These are phyloP conservation scores for Podospora anserina DNA, from an alignment of 495 filamentous ascomycete species.

Conservation along the genomic window DNA sequence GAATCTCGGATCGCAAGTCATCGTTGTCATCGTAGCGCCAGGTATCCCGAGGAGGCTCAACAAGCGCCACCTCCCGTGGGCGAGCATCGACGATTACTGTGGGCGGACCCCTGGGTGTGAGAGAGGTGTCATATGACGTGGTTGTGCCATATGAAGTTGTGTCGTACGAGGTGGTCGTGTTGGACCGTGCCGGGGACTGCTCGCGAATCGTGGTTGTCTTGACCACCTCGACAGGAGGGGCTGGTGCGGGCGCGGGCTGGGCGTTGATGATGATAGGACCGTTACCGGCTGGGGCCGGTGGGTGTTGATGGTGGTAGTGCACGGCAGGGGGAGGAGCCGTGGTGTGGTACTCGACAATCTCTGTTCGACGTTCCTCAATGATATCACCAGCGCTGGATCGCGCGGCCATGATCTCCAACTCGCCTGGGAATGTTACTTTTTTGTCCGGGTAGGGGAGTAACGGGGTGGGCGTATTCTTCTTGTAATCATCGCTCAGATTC, in stretches of 20 bases:
- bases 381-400: constrained; percentile 38
- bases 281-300: constrained; percentile 22
- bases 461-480: constrained; percentile 41
- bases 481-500: constrained; percentile 70
- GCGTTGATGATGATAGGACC: constrained; percentile 41
- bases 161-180: constrained; percentile 30
- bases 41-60: too few species aligned
- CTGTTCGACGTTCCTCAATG: constrained; percentile 37
- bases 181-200: constrained; percentile 35
- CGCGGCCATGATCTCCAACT: constrained; percentile 39
- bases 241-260: constrained; percentile 40
- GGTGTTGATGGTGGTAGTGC: constrained; percentile 9
- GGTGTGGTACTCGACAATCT: constrained; percentile 30
- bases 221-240: constrained; percentile 38
- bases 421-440: constrained; percentile 31
- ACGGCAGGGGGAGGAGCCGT: constrained; percentile 8
- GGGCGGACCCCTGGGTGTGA: constrained; percentile 28
- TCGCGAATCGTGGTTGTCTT: constrained; percentile 39
- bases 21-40: constrained; percentile 20
- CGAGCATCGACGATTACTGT: constrained; percentile 35
- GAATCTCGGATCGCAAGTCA: too few species aligned
- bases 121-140: constrained; percentile 21
- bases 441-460: constrained; percentile 5
- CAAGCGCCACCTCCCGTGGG: constrained; percentile 38
- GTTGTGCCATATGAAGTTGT: constrained; percentile 10